Percentiles rank a stretch among this genome's conserved stretches.
Conservation (phyloP, 495 filamentous ascomycete species). For the Jackrogersella multiformis region DNA sequence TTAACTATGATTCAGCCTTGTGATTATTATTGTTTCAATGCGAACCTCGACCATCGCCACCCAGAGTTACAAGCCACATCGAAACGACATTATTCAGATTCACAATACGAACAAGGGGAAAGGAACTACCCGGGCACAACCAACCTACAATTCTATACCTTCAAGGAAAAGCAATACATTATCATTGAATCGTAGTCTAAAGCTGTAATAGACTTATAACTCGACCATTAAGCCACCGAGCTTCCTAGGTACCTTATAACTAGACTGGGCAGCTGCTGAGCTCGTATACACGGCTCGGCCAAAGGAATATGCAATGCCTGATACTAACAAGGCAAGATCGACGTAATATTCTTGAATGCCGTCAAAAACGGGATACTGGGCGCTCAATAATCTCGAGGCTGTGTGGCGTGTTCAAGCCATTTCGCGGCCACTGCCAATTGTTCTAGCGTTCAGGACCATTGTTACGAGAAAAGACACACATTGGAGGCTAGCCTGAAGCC, state of each 20-base stretch:
- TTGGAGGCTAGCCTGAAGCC: slow-evolving; percentile 24
- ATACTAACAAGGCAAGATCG: slow-evolving; percentile 6
- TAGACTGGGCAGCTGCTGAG: too few relatives aligned
- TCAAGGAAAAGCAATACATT: neutral
- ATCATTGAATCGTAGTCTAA: neutral
- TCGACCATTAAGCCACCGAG: neutral
- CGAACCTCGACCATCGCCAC: neutral
- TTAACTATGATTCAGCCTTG: slow-evolving; percentile 30
- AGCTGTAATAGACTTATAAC: neutral
- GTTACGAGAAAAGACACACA: neutral
- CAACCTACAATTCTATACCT: neutral
- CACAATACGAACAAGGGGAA: neutral
- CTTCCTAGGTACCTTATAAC: too few relatives aligned
- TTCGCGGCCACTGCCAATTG: neutral
- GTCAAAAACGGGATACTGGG: neutral
- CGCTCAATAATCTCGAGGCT: neutral
- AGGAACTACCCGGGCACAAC: neutral
- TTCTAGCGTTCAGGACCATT: neutral
- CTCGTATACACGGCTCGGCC: slow-evolving; percentile 1
- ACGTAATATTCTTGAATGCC: neutral
- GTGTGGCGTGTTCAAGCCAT: slow-evolving; percentile 11
- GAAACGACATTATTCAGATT: neutral
- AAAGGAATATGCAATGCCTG: neutral
- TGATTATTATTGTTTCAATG: slow-evolving; percentile 23
- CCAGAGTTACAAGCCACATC: neutral